These are phyloP conservation scores for Lactifluus subvellereus DNA, from an alignment of 768 basidiomycete genomes.

Conservation along the genomic window DNA sequence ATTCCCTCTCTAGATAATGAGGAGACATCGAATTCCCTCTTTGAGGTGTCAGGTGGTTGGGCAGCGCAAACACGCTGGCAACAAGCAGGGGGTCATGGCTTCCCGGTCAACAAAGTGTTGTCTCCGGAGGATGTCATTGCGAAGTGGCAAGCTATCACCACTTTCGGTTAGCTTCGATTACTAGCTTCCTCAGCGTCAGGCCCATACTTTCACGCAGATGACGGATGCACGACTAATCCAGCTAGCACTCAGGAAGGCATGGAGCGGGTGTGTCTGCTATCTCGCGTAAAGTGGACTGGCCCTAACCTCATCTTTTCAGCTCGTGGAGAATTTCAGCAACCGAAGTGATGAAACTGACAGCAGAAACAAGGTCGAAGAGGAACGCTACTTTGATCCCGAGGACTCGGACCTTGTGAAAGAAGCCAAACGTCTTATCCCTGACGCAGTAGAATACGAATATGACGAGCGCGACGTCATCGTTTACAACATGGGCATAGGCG, in stretches of 20 bases:
- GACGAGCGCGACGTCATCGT: constrained; percentile 88
- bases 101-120: constrained; percentile 70
- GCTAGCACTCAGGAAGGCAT: constrained; percentile 67
- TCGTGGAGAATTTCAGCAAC: constrained; percentile 56
- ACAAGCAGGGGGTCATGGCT: constrained; percentile 78
- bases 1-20: constrained; percentile 47
- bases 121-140: constrained; percentile 74
- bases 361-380: constrained; percentile 15
- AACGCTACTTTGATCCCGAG: constrained; percentile 65
- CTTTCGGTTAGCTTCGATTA: constrained; percentile 55
- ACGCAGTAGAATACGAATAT: constrained; percentile 62
- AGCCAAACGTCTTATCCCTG: constrained; percentile 59
- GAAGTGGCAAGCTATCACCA: constrained; percentile 80
- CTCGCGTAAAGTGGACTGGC: background rate
- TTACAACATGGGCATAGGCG: constrained; percentile 94
- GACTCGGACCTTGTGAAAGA: constrained; percentile 78
- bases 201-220: constrained; percentile 41
- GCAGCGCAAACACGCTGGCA: constrained; percentile 92
- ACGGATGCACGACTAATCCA: constrained; percentile 81
- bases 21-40: constrained; percentile 65
- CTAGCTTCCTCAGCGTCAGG: background rate
- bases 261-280: constrained; percentile 46
- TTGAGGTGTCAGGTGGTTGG: constrained; percentile 90
- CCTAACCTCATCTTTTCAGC: constrained; percentile 29
- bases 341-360: constrained; percentile 29